Evolutionary conservation across 2,329 filamentous ascomycete species (phyloP), one percentile per base, ranked within the genome.

Genomic region (Stromatinia cepivora): DNA sequence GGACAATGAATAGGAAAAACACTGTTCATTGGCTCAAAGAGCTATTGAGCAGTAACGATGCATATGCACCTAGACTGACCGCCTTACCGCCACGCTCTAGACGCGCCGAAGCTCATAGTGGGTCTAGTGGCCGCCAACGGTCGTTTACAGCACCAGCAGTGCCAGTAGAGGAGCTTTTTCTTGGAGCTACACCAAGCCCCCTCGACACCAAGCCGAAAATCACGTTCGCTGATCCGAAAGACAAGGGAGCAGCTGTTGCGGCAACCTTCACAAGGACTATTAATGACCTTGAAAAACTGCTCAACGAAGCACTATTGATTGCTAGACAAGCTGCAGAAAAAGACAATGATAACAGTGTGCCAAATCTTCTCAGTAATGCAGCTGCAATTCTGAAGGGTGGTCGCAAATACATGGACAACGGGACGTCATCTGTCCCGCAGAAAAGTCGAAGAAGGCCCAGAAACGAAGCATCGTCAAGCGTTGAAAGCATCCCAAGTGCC

Each of bases 281-380:
- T 58, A 76, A 76, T 34, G 76, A 79, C 66, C 73, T 80, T 34
- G 79, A 80, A 70, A 70, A 71, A 52, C 74, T 80, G 17, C 73
- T 80, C 28, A 77, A 76, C 42, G 79, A 80, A 72, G 79, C 80
- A 25, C 71, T 81, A 4, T 64, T 72, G 31, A 77, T 82, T 71
- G 80, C 79, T 48, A 75, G 77, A 58, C 73, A 78, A 67, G 78
- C 77, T 62, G 73, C 77, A 13, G 76, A 77, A 54, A 76, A 62
- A 36, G 69, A 77, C 31, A 71, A 76, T 63, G 53, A 71, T 17
- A 36, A 28, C 28, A 71, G 72, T 46, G 66, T 71, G 17, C 73
- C 75, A 53, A 56, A 66, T 22, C 54, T 76, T 36, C 71, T 76
- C 31, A 72, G 66, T 9, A 72, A 72, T 48, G 73, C 74, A 25